Evolutionary conservation across 2,329 filamentous ascomycete species (phyloP).

Genomic region (Verticillium alfalfae): DNA sequence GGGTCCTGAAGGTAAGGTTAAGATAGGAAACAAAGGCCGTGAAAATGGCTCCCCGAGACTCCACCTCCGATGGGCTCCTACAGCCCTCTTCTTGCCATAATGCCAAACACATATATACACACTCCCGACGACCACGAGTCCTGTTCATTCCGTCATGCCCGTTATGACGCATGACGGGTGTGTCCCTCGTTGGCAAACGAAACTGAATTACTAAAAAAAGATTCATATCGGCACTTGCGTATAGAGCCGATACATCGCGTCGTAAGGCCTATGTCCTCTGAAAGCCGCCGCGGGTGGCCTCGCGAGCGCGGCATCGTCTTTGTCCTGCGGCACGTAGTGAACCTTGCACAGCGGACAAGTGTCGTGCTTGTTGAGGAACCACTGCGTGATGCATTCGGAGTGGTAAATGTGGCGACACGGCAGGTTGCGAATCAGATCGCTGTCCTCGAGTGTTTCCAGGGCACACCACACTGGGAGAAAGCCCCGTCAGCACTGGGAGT

Average conservation of each 20-base stretch:
- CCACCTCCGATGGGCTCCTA: too few relatives aligned
- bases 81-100: too few relatives aligned
- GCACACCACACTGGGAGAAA: slow-evolving; percentile 12
- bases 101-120: too few relatives aligned
- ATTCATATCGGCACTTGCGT: not conserved
- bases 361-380: slow-evolving; percentile 11
- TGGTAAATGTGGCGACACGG: slow-evolving; percentile 13
- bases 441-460: slow-evolving; percentile 9
- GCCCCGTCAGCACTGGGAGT: not conserved
- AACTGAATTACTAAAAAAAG: too few relatives aligned
- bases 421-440: slow-evolving; percentile 9
- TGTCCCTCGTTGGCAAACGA: too few relatives aligned
- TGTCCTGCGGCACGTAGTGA: not conserved
- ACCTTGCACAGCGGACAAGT: slow-evolving; percentile 13
- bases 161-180: not conserved
- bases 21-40: not conserved
- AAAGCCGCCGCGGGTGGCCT: not conserved
- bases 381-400: slow-evolving; percentile 10
- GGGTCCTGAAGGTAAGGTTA: not conserved
- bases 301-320: not conserved
- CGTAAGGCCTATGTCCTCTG: not conserved
- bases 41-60: too few relatives aligned
- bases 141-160: not conserved
- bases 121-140: too few relatives aligned
- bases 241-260: not conserved